A percentile compares a stretch with the other conserved stretches of the same genome.
Conservation (phyloP, 305 asterid genomes). For the Fraxinus paxiana region DNA sequence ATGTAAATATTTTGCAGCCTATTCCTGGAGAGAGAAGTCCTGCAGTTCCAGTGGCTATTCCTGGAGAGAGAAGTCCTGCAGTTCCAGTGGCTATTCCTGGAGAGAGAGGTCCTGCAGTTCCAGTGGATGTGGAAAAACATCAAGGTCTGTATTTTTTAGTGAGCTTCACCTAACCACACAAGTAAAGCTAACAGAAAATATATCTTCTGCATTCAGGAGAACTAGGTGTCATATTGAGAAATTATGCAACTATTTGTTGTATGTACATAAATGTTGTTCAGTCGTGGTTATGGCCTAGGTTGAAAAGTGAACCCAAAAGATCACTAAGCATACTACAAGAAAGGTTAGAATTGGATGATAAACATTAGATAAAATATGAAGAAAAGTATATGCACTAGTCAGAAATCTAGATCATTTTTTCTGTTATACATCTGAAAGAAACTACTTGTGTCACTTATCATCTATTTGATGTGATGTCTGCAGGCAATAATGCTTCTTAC, state of each 20-base stretch:
- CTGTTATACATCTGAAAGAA: not conserved
- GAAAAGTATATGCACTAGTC: not conserved
- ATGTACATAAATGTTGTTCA: not conserved
- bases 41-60: constrained; percentile 51
- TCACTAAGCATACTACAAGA: not conserved
- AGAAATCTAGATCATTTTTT: not conserved
- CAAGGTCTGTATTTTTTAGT: constrained; percentile 48
- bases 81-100: constrained; percentile 69
- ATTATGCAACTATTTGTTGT: not conserved
- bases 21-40: constrained; percentile 77
- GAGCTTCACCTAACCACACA: constrained; percentile 1
- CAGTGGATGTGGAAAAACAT: constrained; percentile 50
- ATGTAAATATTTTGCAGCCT: constrained; percentile 52
- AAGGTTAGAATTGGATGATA: not conserved
- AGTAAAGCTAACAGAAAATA: not conserved
- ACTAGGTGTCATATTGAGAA: not conserved
- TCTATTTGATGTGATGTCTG: constrained; percentile 26
- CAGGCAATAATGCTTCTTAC: constrained; percentile 50
- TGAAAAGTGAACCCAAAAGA: constrained; percentile 11
- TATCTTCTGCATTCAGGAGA: not conserved
- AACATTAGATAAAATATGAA: not conserved
- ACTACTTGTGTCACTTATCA: constrained; percentile 20
- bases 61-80: constrained; percentile 79
- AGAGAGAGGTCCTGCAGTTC: constrained; percentile 73
- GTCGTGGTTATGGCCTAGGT: not conserved